Evolutionary conservation across 2,329 filamentous ascomycete species (phyloP).

Genomic region (Trichophyton mentagrophytes): DNA sequence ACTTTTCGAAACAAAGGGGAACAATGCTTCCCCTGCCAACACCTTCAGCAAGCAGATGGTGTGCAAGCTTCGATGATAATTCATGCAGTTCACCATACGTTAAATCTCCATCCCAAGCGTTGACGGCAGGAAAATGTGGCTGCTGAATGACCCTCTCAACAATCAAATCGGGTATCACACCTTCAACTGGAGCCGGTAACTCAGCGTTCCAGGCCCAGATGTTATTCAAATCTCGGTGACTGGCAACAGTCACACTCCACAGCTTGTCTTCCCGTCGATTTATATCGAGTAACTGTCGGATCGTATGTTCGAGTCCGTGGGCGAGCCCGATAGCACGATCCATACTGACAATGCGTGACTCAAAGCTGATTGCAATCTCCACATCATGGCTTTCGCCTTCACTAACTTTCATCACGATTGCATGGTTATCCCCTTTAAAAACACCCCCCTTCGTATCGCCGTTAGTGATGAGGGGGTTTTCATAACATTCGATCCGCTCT

Average conservation of each 20-base stretch:
- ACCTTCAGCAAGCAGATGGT: constrained; percentile 21
- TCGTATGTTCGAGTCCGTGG: background rate
- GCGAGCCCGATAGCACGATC: background rate
- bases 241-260: background rate
- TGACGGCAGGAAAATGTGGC: constrained; percentile 12
- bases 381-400: background rate
- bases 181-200: constrained; percentile 13
- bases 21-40: constrained; percentile 18
- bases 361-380: background rate
- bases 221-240: background rate
- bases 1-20: constrained; percentile 12
- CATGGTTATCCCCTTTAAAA: background rate
- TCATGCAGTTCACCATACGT: constrained; percentile 15
- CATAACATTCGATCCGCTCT: background rate
- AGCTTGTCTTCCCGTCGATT: background rate
- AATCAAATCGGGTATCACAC: constrained; percentile 13
- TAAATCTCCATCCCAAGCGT: constrained; percentile 15
- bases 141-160: constrained; percentile 6
- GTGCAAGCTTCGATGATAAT: constrained; percentile 21
- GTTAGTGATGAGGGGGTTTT: background rate
- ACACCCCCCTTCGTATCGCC: background rate
- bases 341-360: background rate
- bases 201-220: constrained; percentile 18
- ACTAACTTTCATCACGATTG: background rate
- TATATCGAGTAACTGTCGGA: background rate